Base-by-base conservation (phyloP, 2,329 filamentous ascomycete genomes). In the Aureobasidium sp. region DNA sequence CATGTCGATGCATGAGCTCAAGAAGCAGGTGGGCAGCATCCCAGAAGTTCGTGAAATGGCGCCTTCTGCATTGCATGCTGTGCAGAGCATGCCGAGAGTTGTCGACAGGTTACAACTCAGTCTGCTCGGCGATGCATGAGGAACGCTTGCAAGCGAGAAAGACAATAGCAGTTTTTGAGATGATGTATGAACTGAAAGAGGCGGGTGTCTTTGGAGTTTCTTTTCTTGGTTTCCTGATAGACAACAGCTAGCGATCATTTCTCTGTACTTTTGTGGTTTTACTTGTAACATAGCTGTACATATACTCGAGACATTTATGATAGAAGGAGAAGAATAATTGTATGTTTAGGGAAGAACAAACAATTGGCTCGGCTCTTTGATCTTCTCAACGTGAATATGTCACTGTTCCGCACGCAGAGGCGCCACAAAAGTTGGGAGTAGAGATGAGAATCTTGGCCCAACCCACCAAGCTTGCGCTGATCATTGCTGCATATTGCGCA, bases 11-110 rank as follows among this genome's bases (percentile, higher is more conserved):
- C 67, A 63, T 59, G 62, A 53, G 60, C 62, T 57, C 53, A 44
- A 56, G 35, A 58, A 49, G 12, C 61, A 67, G 48, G 56, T 64
- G 4, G 66, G 66, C 7, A 64, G 42, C 16, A 41, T 63, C 17
- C 49, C 48, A 34, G 54, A 67, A 19, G 59, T 75, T 14, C 63
- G 65, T 30, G 49, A 62, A 38, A 53, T 61, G 38, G 68, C 70
- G 16, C 71, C 73, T 3, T 61, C 55, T 55, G 73, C 72, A 6
- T 44, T 73, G 6, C 59, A 63, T 37, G 70, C 68, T n/a, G 69
- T 75, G 54, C 67, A 72, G 60, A 68, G 64, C 17, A 73, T 76
- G 70, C 74, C 74, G 0, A 54, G 55, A 19, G 58, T 67, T 3
- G 53, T 61, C 27, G 66, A 68, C 54, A 44, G 40, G 17, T 47